Base-by-base conservation (phyloP, 331 rosid species). In the Dryas integrifolia region DNA sequence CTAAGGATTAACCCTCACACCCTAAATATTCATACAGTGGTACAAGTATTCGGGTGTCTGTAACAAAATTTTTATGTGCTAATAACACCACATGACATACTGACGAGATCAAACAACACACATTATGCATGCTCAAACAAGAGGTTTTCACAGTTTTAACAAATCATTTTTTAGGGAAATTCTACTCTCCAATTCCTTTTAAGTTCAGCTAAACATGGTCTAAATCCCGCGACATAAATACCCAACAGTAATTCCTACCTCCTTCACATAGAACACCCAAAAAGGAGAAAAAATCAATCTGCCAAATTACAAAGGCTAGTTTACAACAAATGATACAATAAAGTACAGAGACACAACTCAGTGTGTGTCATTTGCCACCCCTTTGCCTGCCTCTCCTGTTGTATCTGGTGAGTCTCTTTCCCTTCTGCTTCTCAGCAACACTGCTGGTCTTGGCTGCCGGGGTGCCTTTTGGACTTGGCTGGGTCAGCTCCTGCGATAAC, bases 361-460 rank as follows among this genome's bases (percentile, higher is more conserved):
- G 39, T 1, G 39, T 1, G 39, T 18, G 67, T 72, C 58, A 72
- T 30, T 58, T 72, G 38, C 76, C 35, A 30, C 35, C 76, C 67
- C 72, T 62, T 15, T 50, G 49, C 65, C 77, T 66, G 76, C 80
- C 82, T 77, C 86, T 82, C 79, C 81, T 77, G 77, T 72, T 86
- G 85, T 83, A 71, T 85, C 84, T 85, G 78, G 76, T 56, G 48
- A 26, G 69, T 79, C 86, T 77, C 60, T 58, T 82, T 50, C 82
- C 91, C 72, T 41, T 86, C 63, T 50, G 89, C 76, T 83, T 85
- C 64, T 53, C 69, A 58, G 70, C 86, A 26, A 49, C 58, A 41
- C 69, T 57, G 70, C 72, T 69, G 16, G 84, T 64, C 52, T 81
- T 78, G 63, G 80, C 43, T 62, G 41, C 73, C 58, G 44, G 40